A percentile compares a stretch with the other conserved stretches of the same genome.
Conservation (phyloP, 2,329 filamentous ascomycete species). For the Falciphora oryzae region DNA sequence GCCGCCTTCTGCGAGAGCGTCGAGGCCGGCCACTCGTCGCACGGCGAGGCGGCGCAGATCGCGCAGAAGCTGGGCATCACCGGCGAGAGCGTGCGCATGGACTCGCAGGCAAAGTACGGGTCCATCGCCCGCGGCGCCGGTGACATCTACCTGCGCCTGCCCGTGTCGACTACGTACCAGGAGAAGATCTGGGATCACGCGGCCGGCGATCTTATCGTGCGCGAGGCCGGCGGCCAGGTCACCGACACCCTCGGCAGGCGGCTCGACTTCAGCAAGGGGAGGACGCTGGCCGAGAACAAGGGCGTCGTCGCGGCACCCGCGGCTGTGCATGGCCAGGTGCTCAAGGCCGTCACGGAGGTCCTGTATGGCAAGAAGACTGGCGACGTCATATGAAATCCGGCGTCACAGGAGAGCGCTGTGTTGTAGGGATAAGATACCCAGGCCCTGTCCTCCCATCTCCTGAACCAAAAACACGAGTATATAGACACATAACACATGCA, state of each 20-base stretch:
- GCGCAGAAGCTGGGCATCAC: slow-evolving; percentile 82
- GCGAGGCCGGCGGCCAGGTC: slow-evolving; percentile 88
- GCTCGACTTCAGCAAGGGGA: slow-evolving; percentile 79
- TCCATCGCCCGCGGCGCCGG: slow-evolving; percentile 91
- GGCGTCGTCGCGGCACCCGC: slow-evolving; percentile 85
- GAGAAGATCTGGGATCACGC: slow-evolving; percentile 99
- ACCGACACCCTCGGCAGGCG: slow-evolving; percentile 82
- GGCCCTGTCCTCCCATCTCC: neutral
- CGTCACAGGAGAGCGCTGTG: neutral
- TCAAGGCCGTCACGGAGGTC: slow-evolving; percentile 77
- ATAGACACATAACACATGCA: neutral
- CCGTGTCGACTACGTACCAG: slow-evolving; percentile 74
- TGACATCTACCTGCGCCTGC: slow-evolving; percentile 88
- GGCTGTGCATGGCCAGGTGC: slow-evolving; percentile 67
- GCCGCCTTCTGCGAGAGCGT: slow-evolving; percentile 97
- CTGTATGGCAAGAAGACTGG: slow-evolving; percentile 33
- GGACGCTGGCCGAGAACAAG: slow-evolving; percentile 85
- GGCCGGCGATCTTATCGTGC: slow-evolving; percentile 87
- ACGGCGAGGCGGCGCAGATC: slow-evolving; percentile 81
- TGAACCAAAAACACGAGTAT: neutral
- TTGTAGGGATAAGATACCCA: neutral
- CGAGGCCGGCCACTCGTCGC: slow-evolving; percentile 85
- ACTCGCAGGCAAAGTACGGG: slow-evolving; percentile 96
- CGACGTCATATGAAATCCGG: neutral
- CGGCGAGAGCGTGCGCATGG: slow-evolving; percentile 85